Evolutionary conservation across 2,329 filamentous ascomycete species (phyloP).

Genomic region (Emmonsiellopsis sp.): DNA sequence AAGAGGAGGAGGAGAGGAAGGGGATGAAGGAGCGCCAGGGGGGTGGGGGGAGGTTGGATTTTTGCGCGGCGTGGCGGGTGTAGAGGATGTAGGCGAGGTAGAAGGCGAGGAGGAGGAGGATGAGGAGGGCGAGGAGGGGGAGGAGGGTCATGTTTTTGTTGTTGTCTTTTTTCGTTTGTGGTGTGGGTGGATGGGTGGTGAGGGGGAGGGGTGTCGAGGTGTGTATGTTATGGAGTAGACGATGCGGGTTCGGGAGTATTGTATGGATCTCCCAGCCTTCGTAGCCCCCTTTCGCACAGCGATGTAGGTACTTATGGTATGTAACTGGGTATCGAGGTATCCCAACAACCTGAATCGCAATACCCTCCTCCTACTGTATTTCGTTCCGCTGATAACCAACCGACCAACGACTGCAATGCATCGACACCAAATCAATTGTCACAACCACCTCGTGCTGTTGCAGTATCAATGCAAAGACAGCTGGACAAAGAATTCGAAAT

Average conservation of each 20-base stretch:
- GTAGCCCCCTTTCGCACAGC: constrained; percentile 45
- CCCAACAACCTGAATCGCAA: too few species aligned
- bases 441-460: too few species aligned
- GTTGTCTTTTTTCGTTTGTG: background rate
- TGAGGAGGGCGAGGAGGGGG: constrained; percentile 61
- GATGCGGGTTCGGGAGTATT: too few species aligned
- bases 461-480: too few species aligned
- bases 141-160: background rate
- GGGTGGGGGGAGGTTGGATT: constrained; percentile 66
- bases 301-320: background rate
- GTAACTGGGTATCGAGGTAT: background rate
- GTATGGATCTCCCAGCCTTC: too few species aligned
- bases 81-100: constrained; percentile 61
- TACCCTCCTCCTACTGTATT: too few species aligned
- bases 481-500: too few species aligned
- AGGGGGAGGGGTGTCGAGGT: background rate
- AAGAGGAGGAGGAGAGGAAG: constrained; percentile 47
- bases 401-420: too few species aligned
- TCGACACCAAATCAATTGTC: too few species aligned
- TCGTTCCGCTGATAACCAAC: too few species aligned
- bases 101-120: constrained; percentile 51
- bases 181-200: constrained; percentile 27
- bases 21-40: constrained; percentile 57
- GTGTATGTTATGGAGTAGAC: background rate
- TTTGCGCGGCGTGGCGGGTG: constrained; percentile 61